phyloP scores from a whole-genome alignment of 768 basidiomycete genomes.

The Amanita exitialis region DNA sequence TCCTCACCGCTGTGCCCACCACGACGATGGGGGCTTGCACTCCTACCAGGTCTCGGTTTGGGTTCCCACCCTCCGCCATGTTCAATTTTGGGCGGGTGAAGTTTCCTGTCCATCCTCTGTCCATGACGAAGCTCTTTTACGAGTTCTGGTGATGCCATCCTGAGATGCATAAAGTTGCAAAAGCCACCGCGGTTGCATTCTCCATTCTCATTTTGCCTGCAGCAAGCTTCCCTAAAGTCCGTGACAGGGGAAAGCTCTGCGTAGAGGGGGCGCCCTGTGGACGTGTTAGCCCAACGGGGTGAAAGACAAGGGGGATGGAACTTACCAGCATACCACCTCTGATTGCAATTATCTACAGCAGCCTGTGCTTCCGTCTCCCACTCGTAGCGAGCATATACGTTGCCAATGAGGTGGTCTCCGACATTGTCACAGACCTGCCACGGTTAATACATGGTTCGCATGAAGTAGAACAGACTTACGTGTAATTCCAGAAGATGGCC shows the following conservation, averaged over 20 bases:
- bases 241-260: conserved; percentile 98
- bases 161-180: conserved; percentile 98
- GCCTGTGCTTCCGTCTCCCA: conserved; percentile 97
- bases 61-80: conserved; percentile 81
- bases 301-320: conserved; percentile 8
- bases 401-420: conserved; percentile 96
- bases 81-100: conserved; percentile 56
- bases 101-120: conserved; percentile 72
- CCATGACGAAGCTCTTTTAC: conserved; percentile 71
- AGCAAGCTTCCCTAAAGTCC: conserved; percentile 98
- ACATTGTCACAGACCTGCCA: conserved; percentile 93
- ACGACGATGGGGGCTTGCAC: conserved; percentile 60
- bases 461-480: conserved; percentile 33
- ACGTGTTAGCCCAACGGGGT: conserved; percentile 5
- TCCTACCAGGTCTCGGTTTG: conserved; percentile 53
- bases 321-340: conserved; percentile 96
- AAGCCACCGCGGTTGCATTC: conserved; percentile 97
- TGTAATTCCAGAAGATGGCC: conserved; percentile 94
- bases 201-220: conserved; percentile 97
- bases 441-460: conserved; percentile 5
- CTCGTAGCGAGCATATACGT: conserved; percentile 96
- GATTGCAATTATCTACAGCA: conserved; percentile 88
- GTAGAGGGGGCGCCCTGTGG: conserved; percentile 82
- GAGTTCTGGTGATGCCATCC: conserved; percentile 77
- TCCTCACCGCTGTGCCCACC: conserved; percentile 65